A percentile compares a stretch with the other conserved stretches of the same genome.
Evolutionary conservation across 495 filamentous ascomycete genomes (phyloP).

Genomic region (Talaromyces nanjingensis): DNA sequence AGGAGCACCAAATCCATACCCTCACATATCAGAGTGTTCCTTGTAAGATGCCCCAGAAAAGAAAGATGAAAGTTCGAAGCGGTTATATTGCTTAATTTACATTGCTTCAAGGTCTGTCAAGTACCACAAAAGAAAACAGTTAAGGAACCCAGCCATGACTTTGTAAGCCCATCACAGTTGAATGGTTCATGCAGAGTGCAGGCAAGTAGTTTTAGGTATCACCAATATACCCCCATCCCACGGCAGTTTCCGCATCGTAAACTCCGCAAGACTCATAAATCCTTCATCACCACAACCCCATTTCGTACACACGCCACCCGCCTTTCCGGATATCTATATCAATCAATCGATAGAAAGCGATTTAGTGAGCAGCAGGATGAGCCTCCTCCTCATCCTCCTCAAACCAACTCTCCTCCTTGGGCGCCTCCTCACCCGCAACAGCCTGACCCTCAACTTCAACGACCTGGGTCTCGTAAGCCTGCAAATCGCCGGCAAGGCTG

Average conservation of each 20-base stretch:
- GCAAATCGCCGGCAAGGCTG: slow-evolving; percentile 81
- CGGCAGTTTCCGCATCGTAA: neutral
- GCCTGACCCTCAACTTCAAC: slow-evolving; percentile 92
- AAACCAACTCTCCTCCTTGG: slow-evolving; percentile 64
- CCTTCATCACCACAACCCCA: neutral
- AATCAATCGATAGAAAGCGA: slow-evolving; percentile 11
- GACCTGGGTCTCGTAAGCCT: slow-evolving; percentile 84
- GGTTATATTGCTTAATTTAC: slow-evolving; percentile 7
- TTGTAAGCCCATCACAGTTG: neutral
- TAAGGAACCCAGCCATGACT: neutral
- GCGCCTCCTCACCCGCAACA: slow-evolving; percentile 45
- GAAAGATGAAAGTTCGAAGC: neutral
- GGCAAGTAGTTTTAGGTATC: neutral
- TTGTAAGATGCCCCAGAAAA: neutral
- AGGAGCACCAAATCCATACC: neutral
- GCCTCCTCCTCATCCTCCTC: slow-evolving; percentile 54
- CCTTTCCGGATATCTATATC: neutral
- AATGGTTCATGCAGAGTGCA: neutral
- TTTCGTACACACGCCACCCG: neutral
- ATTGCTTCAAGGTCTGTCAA: slow-evolving; percentile 5
- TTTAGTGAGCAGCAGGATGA: slow-evolving; percentile 42
- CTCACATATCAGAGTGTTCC: neutral
- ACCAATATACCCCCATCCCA: neutral
- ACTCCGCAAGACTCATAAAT: neutral
- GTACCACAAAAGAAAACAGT: slow-evolving; percentile 3